Conservation (phyloP, 2,329 filamentous ascomycete species). For the Magnaporthiopsis incrustans region DNA sequence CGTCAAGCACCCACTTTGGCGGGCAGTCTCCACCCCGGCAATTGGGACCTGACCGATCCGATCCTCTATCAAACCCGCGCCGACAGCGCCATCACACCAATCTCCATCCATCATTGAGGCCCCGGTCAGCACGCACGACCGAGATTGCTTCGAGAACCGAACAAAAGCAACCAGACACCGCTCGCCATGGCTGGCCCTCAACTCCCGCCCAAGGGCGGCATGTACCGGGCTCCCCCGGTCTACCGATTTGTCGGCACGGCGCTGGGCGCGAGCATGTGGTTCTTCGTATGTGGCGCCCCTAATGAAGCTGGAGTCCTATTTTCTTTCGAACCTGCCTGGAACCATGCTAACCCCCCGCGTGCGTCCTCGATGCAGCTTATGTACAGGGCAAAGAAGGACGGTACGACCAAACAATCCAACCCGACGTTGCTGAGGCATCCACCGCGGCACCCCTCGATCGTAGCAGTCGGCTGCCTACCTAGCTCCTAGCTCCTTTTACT, state of each 20-base stretch:
- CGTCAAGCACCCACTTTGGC: background rate
- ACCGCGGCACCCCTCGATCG: background rate
- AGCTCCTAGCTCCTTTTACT: slow-evolving; percentile 3
- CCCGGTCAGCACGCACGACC: background rate
- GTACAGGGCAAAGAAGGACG: slow-evolving; percentile 95
- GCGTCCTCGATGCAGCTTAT: slow-evolving; percentile 57
- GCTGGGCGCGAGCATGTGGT: slow-evolving; percentile 96
- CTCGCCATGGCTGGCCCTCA: background rate
- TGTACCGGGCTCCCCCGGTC: slow-evolving; percentile 42
- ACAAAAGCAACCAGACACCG: background rate
- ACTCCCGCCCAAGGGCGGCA: slow-evolving; percentile 9
- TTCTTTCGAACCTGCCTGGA: background rate
- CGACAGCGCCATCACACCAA: no score
- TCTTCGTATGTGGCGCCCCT: slow-evolving; percentile 67
- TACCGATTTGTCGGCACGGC: slow-evolving; percentile 84
- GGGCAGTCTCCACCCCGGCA: background rate
- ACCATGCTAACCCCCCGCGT: background rate
- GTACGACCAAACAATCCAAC: slow-evolving; percentile 31
- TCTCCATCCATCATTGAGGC: background rate
- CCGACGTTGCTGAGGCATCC: slow-evolving; percentile 11
- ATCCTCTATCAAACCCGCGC: background rate
- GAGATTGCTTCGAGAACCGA: background rate
- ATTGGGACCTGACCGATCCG: no score
- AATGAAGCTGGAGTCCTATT: no score
- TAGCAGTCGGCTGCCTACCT: background rate